Evolutionary conservation across 1,284 basidiomycete genomes (phyloP), one percentile per base, ranked within the genome.

Genomic region (Anthracocystis setariae): DNA sequence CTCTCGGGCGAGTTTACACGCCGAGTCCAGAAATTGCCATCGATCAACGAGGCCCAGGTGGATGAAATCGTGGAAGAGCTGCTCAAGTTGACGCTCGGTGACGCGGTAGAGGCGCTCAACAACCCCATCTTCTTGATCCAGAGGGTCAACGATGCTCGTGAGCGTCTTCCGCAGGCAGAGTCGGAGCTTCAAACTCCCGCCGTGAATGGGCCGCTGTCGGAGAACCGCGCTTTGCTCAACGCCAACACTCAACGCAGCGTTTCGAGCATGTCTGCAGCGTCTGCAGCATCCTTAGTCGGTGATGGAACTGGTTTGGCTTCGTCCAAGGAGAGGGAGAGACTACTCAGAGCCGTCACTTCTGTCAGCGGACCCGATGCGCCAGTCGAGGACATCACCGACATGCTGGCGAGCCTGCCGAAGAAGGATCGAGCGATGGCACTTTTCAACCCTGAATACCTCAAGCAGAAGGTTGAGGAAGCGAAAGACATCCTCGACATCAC

Each of bases 401-500:
- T 94, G 51, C 84, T 94, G 33, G 90, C 92, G 87, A 89, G 89
- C 69, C 85, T 95, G 23, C 89, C 91, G 3, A 94, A 93, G 84
- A 89, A 91, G 71, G 93, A 95, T 73, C 88, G 92, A 3, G 92
- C 92, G 0, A 87, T 94, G 88, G 93, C 91, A 83, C 85, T 94
- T 40, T 94, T 94, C 86, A 94, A 93, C 74, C 86, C 86, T 9
- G 92, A 94, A 71, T 87, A 92, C 37, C 86, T 94, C 32, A 87
- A 88, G 52, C 86, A 85, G 21, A 94, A 94, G 84, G 86, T 94
- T 13, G 87, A 87, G 1, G 92, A 93, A 74, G 93, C 93, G 9
- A 90, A 89, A 84, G 86, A 88, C 74, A 90, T 94, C 27, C 51
- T 84, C 51, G 73, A 79, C 17, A 74, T 78, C 17, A 84, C 92